Evolutionary conservation across 208 protist genomes (phyloP).

Genomic region (Acanthamoeba lenticulata): DNA sequence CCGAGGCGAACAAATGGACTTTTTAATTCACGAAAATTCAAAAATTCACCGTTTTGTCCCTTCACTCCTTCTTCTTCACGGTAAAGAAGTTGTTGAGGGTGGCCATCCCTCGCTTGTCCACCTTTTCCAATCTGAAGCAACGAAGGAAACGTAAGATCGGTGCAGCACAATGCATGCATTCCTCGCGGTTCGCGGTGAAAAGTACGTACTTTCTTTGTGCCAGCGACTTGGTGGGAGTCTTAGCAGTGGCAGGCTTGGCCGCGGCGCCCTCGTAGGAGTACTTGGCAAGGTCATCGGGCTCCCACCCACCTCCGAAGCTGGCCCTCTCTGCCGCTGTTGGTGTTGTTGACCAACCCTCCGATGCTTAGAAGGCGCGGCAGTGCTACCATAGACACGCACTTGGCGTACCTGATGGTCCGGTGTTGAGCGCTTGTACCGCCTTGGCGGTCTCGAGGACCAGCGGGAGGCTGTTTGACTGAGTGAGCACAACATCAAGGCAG

Average conservation of each 20-base stretch:
- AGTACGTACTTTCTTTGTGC: not conserved
- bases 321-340: not conserved
- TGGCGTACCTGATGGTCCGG: not conserved
- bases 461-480: too few species aligned
- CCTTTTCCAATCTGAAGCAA: conserved; percentile 39
- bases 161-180: too few species aligned
- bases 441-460: too few species aligned
- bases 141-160: not conserved
- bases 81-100: not conserved
- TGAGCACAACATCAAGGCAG: not conserved
- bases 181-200: not conserved
- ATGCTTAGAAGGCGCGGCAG: too few species aligned
- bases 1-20: not conserved
- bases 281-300: not conserved
- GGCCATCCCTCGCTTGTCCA: conserved; percentile 55
- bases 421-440: too few species aligned
- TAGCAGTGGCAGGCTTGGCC: not conserved
- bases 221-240: conserved; percentile 1
- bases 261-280: not conserved
- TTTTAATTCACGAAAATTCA: not conserved
- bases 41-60: not conserved
- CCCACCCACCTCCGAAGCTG: not conserved
- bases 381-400: too few species aligned
- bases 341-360: too few species aligned
- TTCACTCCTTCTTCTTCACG: not conserved